These are phyloP conservation scores for Agrocybe pediades DNA, from an alignment of 768 basidiomycete species.

Conservation along the genomic window DNA sequence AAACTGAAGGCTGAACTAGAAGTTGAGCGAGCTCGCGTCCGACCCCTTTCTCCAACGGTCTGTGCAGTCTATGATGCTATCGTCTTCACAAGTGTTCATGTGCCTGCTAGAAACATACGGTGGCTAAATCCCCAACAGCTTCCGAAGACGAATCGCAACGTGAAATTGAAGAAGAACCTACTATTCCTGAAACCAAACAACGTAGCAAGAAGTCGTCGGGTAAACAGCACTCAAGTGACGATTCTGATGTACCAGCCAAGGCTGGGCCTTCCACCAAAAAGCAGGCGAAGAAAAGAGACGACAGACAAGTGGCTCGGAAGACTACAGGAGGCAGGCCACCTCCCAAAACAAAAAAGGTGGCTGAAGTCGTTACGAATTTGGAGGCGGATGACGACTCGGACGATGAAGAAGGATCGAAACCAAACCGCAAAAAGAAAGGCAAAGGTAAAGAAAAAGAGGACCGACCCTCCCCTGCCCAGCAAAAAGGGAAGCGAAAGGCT, in stretches of 20 bases:
- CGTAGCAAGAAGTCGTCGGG: conserved; percentile 4
- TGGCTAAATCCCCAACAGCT: neutral
- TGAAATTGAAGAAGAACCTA: too few relatives aligned
- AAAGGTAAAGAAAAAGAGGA: conserved; percentile 29
- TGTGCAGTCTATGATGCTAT: neutral
- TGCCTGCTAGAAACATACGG: conserved; percentile 7
- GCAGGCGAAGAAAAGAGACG: neutral
- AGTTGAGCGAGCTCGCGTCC: conserved; percentile 34
- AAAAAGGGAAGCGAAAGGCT: conserved; percentile 41
- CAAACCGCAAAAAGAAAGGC: conserved; percentile 25
- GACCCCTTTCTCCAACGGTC: conserved; percentile 26
- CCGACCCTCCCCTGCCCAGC: conserved; percentile 16
- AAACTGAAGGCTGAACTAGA: conserved; percentile 48
- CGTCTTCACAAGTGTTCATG: neutral
- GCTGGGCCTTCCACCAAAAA: conserved; percentile 9
- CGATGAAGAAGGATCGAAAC: conserved; percentile 8
- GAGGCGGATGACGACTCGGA: conserved; percentile 15
- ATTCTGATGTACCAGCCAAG: conserved; percentile 3
- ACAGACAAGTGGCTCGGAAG: conserved; percentile 20
- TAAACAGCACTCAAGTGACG: neutral
- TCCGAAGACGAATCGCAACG: neutral
- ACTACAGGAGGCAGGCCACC: conserved; percentile 15
- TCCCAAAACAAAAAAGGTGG: neutral
- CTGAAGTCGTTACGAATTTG: conserved; percentile 1
- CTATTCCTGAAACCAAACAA: neutral